Evolutionary conservation across 805 yeast genomes (phyloP), one percentile per base, ranked within the genome.

Genomic region (Candida maris): DNA sequence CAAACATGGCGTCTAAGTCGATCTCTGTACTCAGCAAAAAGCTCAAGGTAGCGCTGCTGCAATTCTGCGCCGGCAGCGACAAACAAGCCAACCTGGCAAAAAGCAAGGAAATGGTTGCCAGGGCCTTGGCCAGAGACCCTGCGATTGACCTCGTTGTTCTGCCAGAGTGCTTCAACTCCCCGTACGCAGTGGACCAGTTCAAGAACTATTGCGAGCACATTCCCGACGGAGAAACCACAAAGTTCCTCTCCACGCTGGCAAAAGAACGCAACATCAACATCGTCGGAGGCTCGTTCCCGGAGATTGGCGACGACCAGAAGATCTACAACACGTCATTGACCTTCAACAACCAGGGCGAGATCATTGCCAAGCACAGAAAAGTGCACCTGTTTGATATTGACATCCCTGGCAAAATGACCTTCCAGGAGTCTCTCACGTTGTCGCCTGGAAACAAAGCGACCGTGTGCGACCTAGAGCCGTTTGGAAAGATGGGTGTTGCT

Each of bases 101-200:
- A 48, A 95, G 85, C 4, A 70, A 74, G 32, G 69, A 68, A 8
- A 78, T 73, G 48, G 76, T 87, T 30, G 67, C 69, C 16, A 75
- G 73, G 38, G 97, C 97, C 1, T 42, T 81, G 27, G 31, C 38
- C 9, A 57, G 67, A 37, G 78, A 81, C 17, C 70, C 77, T 13
- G 54, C 61, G 17, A 75, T 79, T 6, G 84, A 89, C 51, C 67
- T 91, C 27, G 75, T 93, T 8, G 86, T 93, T 46, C 67, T 93
- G 21, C 98, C 98, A 6, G 97, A 93, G 64, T 88, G 96, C 65
- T 91, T 89, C 75, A 93, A 91, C 59, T 85, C 96, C 1, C 97
- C 97, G 3, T 93, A 93, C 56, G 77, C 95, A 0, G 95, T 87
- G 19, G 75, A 76, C 40, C 82, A 89, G 44, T 93, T 93, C 62